These are phyloP conservation scores for Auricularia cornea DNA, from an alignment of 768 basidiomycete species.

Conservation along the genomic window DNA sequence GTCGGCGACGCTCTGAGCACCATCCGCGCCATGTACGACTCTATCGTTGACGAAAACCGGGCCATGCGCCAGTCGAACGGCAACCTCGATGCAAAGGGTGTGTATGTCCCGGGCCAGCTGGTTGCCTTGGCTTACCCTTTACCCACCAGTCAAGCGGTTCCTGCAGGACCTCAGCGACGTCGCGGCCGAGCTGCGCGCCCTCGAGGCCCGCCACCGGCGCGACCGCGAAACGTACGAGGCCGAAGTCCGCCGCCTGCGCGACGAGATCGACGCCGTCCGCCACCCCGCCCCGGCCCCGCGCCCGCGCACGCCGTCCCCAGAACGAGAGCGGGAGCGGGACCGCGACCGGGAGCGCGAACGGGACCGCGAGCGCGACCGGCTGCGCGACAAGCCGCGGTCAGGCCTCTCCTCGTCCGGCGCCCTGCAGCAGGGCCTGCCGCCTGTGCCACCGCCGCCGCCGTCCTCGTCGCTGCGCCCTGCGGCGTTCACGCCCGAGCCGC, in stretches of 20 bases:
- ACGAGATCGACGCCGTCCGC: background rate
- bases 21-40: background rate
- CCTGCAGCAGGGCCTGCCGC: background rate
- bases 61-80: background rate
- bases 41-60: background rate
- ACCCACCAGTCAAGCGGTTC: background rate
- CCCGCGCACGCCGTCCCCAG: too few relatives aligned
- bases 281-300: background rate
- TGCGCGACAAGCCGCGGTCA: background rate
- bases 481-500: background rate
- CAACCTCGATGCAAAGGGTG: background rate
- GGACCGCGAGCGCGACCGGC: background rate
- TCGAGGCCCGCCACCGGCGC: background rate
- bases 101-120: background rate
- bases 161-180: background rate
- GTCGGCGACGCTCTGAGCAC: background rate
- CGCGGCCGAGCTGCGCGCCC: background rate
- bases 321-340: too few relatives aligned
- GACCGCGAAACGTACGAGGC: background rate
- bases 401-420: too few relatives aligned
- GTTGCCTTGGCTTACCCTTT: background rate
- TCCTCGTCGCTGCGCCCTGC: too few relatives aligned
- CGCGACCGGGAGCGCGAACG: too few relatives aligned
- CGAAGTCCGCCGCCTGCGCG: background rate
- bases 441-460: too few relatives aligned